Base-by-base conservation (phyloP, 257 asterid genomes). In the Solanum bulbocastanum region DNA sequence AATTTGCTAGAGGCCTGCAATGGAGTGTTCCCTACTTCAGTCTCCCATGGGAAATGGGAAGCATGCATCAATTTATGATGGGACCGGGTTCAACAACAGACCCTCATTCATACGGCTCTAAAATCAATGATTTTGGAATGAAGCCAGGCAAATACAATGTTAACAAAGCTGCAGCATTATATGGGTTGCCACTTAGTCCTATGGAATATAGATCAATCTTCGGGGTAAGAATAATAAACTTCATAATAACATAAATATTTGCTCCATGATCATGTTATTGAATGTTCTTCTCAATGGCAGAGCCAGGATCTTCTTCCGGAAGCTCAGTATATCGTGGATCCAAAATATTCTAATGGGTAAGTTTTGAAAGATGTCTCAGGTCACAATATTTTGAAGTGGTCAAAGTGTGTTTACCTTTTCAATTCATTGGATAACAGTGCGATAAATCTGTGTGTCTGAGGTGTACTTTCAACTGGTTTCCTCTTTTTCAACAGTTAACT, bases 21-120 rank as follows among this genome's bases (percentile, higher is more conserved):
- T 97, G 99, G 99, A 97, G 97, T 75, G 91, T 97, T 85, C 98
- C 99, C 65, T 97, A 96, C 92, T 93, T 94, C 89, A 91, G 72
- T 79, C 97, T 97, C 89, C 99, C 98, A 11, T 97, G 99, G 99
- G 98, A 97, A 91, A 91, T 73, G 33, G 91, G 81, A 40, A 69
- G 87, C 58, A 32, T 18, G 72, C 87, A 60, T 69, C 86, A 92
- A 15, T 58, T 89, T 76, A 89, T 92, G 92, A 94, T 91, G 88
- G 97, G 94, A 33, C 91, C 97, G 1, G 89, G 81, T 89, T 93
- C 98, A 42, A 93, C 98, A 0, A 86, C 88, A 89, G 92, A 89
- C 68, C 92, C 92, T 39, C 89, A 86, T 83, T 83, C 89, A 39
- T 93, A 69, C 86, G 42, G 87, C 75, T 89, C 94, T 62, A 88